A percentile compares a stretch with the other conserved stretches of the same genome.
These are phyloP conservation scores for Talaromyces sp. DNA, from an alignment of 2,329 filamentous ascomycete species.

Conservation along the genomic window DNA sequence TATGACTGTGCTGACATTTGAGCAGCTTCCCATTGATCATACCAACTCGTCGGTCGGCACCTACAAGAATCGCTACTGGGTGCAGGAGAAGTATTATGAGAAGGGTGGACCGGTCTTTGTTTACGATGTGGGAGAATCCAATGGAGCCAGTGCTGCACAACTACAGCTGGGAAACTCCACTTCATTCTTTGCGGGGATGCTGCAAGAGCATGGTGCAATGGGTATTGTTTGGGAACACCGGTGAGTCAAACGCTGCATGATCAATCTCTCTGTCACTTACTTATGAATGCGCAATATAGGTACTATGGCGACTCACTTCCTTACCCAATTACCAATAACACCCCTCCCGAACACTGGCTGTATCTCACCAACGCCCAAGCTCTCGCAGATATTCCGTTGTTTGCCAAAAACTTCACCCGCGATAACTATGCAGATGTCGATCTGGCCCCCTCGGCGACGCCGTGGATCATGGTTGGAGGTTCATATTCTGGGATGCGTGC, in stretches of 20 bases:
- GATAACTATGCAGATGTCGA: slow-evolving; percentile 34
- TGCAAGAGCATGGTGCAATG: slow-evolving; percentile 41
- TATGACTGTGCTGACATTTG: background rate
- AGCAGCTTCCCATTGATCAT: slow-evolving; percentile 40
- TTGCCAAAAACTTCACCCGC: slow-evolving; percentile 45
- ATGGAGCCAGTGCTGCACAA: slow-evolving; percentile 44
- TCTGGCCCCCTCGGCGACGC: slow-evolving; percentile 43
- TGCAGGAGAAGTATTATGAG: slow-evolving; percentile 58
- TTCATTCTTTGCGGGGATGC: slow-evolving; percentile 34
- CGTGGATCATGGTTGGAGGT: slow-evolving; percentile 52
- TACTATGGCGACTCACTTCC: slow-evolving; percentile 49
- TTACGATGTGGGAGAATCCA: slow-evolving; percentile 53
- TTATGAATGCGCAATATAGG: slow-evolving; percentile 19
- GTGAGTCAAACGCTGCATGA: slow-evolving; percentile 22
- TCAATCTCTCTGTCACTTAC: slow-evolving; percentile 6
- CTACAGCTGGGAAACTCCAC: slow-evolving; percentile 33
- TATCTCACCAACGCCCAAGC: slow-evolving; percentile 50
- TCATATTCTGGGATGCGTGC: slow-evolving; percentile 50
- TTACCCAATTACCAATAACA: slow-evolving; percentile 39
- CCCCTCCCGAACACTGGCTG: slow-evolving; percentile 42
- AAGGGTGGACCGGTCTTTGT: slow-evolving; percentile 59
- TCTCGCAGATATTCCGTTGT: slow-evolving; percentile 49
- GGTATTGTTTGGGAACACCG: slow-evolving; percentile 50
- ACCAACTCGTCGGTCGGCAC: slow-evolving; percentile 44
- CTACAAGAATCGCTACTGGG: slow-evolving; percentile 60